Percentiles rank a stretch among this genome's conserved stretches.
phyloP scores from a whole-genome alignment of 768 basidiomycete genomes.

The Boletus edulis region DNA sequence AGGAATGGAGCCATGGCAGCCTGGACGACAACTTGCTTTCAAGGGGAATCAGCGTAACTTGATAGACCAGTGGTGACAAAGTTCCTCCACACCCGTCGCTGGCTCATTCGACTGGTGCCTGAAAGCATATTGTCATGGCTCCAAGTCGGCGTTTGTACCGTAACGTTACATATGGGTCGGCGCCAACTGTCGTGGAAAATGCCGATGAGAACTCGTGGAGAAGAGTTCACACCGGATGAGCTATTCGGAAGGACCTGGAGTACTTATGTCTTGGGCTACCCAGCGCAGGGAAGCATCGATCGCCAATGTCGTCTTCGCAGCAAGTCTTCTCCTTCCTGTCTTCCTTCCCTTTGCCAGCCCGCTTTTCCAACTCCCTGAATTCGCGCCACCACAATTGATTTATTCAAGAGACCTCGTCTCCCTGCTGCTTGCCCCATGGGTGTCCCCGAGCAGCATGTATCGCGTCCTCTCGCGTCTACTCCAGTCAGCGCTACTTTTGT shows the following conservation, averaged over 20 bases:
- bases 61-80: too few relatives aligned
- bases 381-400: slow-evolving; percentile 39
- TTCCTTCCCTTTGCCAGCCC: slow-evolving; percentile 5
- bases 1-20: too few relatives aligned
- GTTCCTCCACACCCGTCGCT: too few relatives aligned
- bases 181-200: slow-evolving; percentile 1
- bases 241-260: background rate
- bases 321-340: slow-evolving; percentile 12
- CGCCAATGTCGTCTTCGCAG: slow-evolving; percentile 8
- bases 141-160: too few relatives aligned
- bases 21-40: too few relatives aligned
- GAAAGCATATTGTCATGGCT: too few relatives aligned
- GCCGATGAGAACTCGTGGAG: background rate
- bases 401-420: slow-evolving; percentile 32
- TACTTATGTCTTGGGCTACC: background rate
- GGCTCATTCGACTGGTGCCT: too few relatives aligned
- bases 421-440: slow-evolving; percentile 38
- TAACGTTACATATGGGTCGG: too few relatives aligned
- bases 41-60: too few relatives aligned
- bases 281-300: background rate
- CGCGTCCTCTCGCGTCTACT: slow-evolving; percentile 22
- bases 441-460: slow-evolving; percentile 22
- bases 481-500: slow-evolving; percentile 16
- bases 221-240: slow-evolving; percentile 1
- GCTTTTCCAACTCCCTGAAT: slow-evolving; percentile 22